These are phyloP conservation scores for Fusarium abutilonis DNA, from an alignment of 2,329 filamentous ascomycete species.

Conservation along the genomic window DNA sequence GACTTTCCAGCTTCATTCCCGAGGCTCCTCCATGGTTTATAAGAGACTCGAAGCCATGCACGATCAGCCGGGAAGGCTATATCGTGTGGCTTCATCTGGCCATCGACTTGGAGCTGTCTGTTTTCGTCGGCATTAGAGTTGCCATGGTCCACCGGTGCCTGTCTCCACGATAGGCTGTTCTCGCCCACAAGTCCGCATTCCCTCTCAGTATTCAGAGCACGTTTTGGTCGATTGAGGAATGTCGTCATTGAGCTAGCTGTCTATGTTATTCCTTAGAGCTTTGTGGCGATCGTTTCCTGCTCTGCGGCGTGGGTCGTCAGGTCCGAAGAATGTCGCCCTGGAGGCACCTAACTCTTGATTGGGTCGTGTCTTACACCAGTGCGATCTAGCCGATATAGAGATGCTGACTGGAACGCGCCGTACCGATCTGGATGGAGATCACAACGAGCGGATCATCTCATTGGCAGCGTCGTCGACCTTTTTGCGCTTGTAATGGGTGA, in stretches of 20 bases:
- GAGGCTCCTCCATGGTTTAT: conserved; percentile 22
- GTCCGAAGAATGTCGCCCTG: conserved; percentile 35
- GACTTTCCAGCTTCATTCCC: neutral
- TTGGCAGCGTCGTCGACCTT: conserved; percentile 1
- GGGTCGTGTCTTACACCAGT: conserved; percentile 7
- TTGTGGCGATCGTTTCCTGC: conserved; percentile 9
- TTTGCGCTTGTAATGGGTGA: conserved; percentile 28
- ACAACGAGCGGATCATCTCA: conserved; percentile 4
- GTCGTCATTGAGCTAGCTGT: conserved; percentile 24
- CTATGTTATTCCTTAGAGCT: neutral
- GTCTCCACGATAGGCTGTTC: conserved; percentile 19
- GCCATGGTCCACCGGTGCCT: conserved; percentile 14
- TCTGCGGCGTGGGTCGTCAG: conserved; percentile 8
- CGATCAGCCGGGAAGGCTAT: neutral
- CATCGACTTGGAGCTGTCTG: conserved; percentile 22
- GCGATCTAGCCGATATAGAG: conserved; percentile 10
- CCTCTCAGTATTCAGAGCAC: conserved; percentile 12
- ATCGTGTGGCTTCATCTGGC: conserved; percentile 21
- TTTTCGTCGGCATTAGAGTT: conserved; percentile 34
- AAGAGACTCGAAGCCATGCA: conserved; percentile 7
- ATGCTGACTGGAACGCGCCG: conserved; percentile 35
- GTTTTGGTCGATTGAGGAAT: conserved; percentile 28
- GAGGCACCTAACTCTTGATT: conserved; percentile 23
- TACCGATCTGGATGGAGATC: conserved; percentile 29
- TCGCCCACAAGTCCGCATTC: conserved; percentile 32